Evolutionary conservation across 495 filamentous ascomycete species (phyloP), one percentile per base, ranked within the genome.

Genomic region (Aspergillus biplanus): DNA sequence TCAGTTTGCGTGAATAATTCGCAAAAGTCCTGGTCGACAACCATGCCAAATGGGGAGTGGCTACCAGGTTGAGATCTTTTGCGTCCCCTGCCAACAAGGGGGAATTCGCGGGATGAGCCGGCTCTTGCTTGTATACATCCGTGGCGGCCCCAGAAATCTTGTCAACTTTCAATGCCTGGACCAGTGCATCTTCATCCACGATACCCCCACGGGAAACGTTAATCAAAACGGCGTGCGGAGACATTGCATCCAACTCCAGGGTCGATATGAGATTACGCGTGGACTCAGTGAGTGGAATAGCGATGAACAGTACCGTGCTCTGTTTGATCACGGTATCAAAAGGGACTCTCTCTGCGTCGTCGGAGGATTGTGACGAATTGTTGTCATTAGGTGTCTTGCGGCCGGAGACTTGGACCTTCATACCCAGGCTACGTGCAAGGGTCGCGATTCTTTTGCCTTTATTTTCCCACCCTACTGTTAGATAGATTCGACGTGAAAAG

Each of bases 121-220:
- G 86, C 71, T 89, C 86, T 47, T 72, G 66, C 7, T 64, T 63
- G 57, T 82, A 87, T 0, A 87, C 85, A 69, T 89, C 86, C 2
- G 80, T 83, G 5, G 78, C 83, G 8, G 82, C 82, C 0, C 85
- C 86, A 0, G 75, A 76, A 33, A 88, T 85, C 59, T 64, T 71
- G 16, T 72, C 67, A 11, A 78, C 69, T 52, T 69, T 71, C 27
- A 87, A 66, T 16, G 85, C 85, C 21, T 74, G 59, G 7, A 83
- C 75, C 0, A 87, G 69, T 0, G 82, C 83, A 4, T 61, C 66
- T 69, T 89, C 85, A 55, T 86, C 78, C 2, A 88, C 80, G 44
- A 86, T 81, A 0, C 85, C 85, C 12, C 85, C 85, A 3, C 86
- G 80, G 6, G 83, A 80, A 31, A 87, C 78, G 65, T 89, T 87